Evolutionary conservation across 352 stramenopile genomes (phyloP), one percentile per base, ranked within the genome.

Genomic region (Thalassiosira livingstoniorum): DNA sequence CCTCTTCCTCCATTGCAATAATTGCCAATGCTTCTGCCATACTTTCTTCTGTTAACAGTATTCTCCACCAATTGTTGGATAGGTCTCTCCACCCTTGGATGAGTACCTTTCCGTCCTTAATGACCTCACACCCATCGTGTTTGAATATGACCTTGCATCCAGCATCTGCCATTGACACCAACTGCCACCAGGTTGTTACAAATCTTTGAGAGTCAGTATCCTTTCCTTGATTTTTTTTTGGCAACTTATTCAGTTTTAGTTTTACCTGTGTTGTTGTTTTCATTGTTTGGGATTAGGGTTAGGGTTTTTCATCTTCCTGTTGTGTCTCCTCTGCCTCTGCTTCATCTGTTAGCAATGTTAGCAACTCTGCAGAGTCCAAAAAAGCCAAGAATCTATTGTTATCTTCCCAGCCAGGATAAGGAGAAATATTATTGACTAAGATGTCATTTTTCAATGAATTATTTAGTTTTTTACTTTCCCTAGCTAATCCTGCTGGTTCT

Each of bases 121-220:
- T 54, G 1, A 68, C 35, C 32, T 72, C 42, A 35, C n/a, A 27
- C 0, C 63, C 63, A 1, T 72, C 4, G 10, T 35, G 13, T 27
- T 72, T 39, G 25, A 72, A 72, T 23, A 61, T 43, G 27, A 72
- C 63, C 43, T 10, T 37, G 42, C 63, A 72, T 1, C 42, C 39
- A 4, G 63, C 63, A 35, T 72, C 27, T 25, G 15, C 37, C 0
- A 72, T 27, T 42, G 18, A 11, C 23, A 18, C 11, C 5, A n/a
- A 60, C 42, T 42, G 47, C n/a, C 1, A 72, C 21, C 15, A 72
- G 42, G 34, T 72, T 60, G 37, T 72, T 66, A n/a, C n/a, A n/a
- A 15, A 47, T 47, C 7, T 47, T 47, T 18, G 7, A 7, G 7
- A 47, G 7, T 47, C 39, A 15, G 15, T 18, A 47, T 7, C 7